Base-by-base conservation (phyloP, 805 yeast genomes). In the Saturnispora sanitii region DNA sequence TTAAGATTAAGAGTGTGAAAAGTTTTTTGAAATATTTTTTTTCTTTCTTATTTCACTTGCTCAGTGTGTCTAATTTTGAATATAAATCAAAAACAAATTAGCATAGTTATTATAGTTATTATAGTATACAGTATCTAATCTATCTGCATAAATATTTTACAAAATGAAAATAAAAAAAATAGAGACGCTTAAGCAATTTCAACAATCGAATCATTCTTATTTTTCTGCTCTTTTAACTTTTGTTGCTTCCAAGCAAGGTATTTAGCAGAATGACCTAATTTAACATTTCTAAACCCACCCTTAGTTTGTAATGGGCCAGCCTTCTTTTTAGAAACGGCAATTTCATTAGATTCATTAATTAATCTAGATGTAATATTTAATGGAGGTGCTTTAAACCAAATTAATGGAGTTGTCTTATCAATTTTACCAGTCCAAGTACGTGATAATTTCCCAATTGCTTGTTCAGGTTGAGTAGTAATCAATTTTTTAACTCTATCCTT, bases 341-440 rank as follows among this genome's bases (percentile, higher is more conserved):
- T 48, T 13, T 45, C 27, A 16, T 33, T 27, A 2, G 31, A 56
- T 39, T 41, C 54, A 35, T 51, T 58, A 38, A 56, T 42, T 20
- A 69, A 42, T 43, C 79, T 54, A 45, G 63, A 65, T 5, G 62
- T 53, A 16, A 73, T 53, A 23, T 66, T 61, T 9, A 71, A 62
- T 20, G 86, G 82, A 2, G 87, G 81, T 1, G 83, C 75, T 50
- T 79, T 68, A 56, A 74, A 80, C 83, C 87, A 82, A 15, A 82
- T 55, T 13, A 75, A 51, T 28, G 76, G 75, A 12, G 46, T 49
- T 2, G 33, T 4, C 18, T 28, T 15, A 26, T 23, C 17, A 16
- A 12, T 20, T 25, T 16, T 37, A n/a, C 19, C 16, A 6, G 18
- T 4, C 42, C 42, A 40, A 15, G 18, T 17, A 21, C 15, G 13